Evolutionary conservation across 2,329 filamentous ascomycete species (phyloP), one percentile per base, ranked within the genome.

Genomic region (Phaeoacremonium minimum): DNA sequence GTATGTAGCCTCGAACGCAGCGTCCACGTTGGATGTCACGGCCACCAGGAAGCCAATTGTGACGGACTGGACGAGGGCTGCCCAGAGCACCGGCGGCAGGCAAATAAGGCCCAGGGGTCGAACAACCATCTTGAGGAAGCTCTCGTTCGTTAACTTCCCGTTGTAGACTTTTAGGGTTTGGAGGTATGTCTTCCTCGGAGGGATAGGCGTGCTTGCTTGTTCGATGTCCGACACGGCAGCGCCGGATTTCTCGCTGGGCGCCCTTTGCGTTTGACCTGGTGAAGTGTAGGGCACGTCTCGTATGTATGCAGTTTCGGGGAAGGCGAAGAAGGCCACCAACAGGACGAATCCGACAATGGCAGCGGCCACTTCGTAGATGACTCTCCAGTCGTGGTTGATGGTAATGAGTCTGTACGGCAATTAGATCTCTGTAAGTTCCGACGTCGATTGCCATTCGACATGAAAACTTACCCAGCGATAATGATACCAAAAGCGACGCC

Each of bases 11-110:
- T 50, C 20, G 44, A 64, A 75, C 1, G 70, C 69, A 0, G 60
- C 43, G 4, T 63, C 61, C 3, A 69, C 70, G 37, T 77, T 77
- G 30, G 75, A 71, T 0, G 70, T 67, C 9, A 79, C 68, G 12
- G 73, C 73, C 0, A 75, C 69, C 2, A 75, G 51, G 47, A 77
- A 77, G 2, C 73, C 73, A 37, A 78, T 73, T 2, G 72, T 74
- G 4, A 70, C 71, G 2, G 73, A 63, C 54, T 73, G 65, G 14
- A 75, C 66, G 4, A 76, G 54, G 9, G 73, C 69, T 4, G 70
- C 70, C 73, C 73, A 78, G 4, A 78, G 53, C 0, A 79, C 67
- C 0, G 70, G 63, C 5, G 74, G 75, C 2, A 79, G 58, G 4
- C 63, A 38, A 9, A 76, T 64, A 18, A 78, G 53, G 3, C 64